A percentile compares a stretch with the other conserved stretches of the same genome.
These are phyloP conservation scores for Solanum hybrid DNA, from an alignment of 305 asterid species.

Conservation along the genomic window DNA sequence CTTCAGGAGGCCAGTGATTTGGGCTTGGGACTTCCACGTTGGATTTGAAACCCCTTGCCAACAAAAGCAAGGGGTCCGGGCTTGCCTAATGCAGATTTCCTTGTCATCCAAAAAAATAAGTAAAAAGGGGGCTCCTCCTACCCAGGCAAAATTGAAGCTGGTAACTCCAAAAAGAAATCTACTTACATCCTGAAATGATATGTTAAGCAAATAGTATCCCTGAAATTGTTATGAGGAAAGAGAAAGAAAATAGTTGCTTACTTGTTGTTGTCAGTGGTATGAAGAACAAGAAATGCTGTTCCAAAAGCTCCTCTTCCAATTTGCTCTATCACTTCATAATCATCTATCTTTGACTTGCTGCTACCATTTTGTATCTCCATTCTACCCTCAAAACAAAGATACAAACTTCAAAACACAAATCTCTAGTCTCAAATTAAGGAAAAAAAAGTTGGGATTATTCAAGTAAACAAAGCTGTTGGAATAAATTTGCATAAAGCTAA, in stretches of 20 bases:
- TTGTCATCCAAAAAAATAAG: not conserved
- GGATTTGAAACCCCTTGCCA: not conserved
- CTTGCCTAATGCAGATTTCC: not conserved
- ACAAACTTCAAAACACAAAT: conserved; percentile 12
- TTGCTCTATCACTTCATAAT: conserved; percentile 65
- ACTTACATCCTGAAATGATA: not conserved
- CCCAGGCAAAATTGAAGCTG: not conserved
- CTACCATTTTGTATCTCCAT: conserved; percentile 49
- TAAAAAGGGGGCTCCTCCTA: not conserved
- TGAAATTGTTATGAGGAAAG: not conserved
- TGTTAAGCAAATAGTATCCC: not conserved
- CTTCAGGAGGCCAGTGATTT: not conserved
- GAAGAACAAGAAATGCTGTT: conserved; percentile 68
- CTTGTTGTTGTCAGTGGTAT: conserved; percentile 61
- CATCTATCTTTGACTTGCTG: conserved; percentile 54
- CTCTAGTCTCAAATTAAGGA: conserved; percentile 10
- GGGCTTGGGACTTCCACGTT: not conserved
- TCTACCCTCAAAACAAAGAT: conserved; percentile 26
- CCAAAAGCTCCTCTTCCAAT: conserved; percentile 90
- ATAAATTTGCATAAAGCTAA: conserved; percentile 16
- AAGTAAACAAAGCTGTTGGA: conserved; percentile 6
- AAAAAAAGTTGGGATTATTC: conserved; percentile 9
- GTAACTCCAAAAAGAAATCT: not conserved
- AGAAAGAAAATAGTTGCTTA: conserved; percentile 34
- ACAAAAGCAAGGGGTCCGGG: not conserved